Evolutionary conservation across 306 rosid species (phyloP).

Genomic region (Delonix regia): DNA sequence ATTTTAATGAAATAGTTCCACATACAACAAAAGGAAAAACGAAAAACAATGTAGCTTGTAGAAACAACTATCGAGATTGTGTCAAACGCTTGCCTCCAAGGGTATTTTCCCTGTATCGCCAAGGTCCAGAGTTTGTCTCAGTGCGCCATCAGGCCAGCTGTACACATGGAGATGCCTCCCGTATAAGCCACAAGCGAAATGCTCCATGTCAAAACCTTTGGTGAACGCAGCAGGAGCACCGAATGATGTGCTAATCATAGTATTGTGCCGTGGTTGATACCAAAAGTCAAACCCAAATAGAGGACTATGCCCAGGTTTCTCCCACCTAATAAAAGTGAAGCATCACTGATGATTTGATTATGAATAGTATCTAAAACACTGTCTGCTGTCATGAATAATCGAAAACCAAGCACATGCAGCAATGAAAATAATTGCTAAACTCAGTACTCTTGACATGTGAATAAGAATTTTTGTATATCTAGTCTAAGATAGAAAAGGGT

Average conservation of each 20-base stretch:
- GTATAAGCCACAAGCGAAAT: constrained; percentile 67
- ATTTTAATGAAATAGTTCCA: too few species aligned
- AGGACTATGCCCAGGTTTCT: constrained; percentile 83
- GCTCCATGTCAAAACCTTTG: constrained; percentile 64
- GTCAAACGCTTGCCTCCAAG: constrained; percentile 55
- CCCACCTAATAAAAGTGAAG: constrained; percentile 60
- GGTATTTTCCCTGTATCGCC: constrained; percentile 76
- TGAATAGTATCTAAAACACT: neutral
- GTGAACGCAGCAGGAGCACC: constrained; percentile 87
- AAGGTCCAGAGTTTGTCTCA: constrained; percentile 77
- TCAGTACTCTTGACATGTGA: neutral
- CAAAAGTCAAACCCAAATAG: constrained; percentile 77
- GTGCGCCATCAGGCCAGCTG: constrained; percentile 79
- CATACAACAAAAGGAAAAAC: too few species aligned
- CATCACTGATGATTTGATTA: neutral
- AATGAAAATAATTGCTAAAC: neutral
- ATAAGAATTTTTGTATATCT: too few species aligned
- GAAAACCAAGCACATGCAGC: too few species aligned
- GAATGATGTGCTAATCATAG: constrained; percentile 87
- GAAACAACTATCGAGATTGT: neutral
- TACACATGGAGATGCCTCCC: constrained; percentile 78
- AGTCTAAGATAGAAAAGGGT: neutral
- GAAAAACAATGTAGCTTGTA: neutral
- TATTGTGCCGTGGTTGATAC: constrained; percentile 77
- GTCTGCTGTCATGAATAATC: too few species aligned